Conservation (phyloP, 345 rosid genomes). For the Populus tremula region DNA sequence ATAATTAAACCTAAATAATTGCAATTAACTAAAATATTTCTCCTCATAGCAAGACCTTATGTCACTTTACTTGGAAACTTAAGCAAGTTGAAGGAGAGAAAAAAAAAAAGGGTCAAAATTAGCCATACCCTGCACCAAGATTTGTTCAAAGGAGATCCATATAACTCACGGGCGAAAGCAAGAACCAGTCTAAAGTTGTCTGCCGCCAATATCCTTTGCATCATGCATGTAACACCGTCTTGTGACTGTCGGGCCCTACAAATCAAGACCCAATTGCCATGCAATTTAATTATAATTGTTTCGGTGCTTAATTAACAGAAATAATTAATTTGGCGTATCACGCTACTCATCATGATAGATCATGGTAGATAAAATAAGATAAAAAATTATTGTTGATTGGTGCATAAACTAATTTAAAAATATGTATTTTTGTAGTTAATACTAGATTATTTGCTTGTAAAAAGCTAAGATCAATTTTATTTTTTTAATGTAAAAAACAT, state of each 20-base stretch:
- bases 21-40: too few relatives aligned
- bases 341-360: background rate
- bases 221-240: background rate
- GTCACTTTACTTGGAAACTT: constrained; percentile 11
- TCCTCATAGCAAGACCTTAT: background rate
- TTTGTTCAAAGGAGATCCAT: background rate
- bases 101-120: background rate
- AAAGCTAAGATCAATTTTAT: too few relatives aligned
- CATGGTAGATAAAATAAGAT: background rate
- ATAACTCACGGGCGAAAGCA: background rate
- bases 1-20: too few relatives aligned
- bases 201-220: background rate
- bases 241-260: background rate
- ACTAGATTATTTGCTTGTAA: too few relatives aligned
- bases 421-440: too few relatives aligned
- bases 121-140: background rate
- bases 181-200: background rate
- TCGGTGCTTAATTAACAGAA: background rate
- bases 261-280: background rate
- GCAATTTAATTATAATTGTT: background rate
- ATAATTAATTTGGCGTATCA: background rate
- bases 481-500: too few relatives aligned
- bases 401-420: too few relatives aligned
- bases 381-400: too few relatives aligned
- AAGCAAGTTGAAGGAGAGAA: too few relatives aligned